Base-by-base conservation (phyloP, 495 filamentous ascomycete species). In the Penicillium antarcticum region DNA sequence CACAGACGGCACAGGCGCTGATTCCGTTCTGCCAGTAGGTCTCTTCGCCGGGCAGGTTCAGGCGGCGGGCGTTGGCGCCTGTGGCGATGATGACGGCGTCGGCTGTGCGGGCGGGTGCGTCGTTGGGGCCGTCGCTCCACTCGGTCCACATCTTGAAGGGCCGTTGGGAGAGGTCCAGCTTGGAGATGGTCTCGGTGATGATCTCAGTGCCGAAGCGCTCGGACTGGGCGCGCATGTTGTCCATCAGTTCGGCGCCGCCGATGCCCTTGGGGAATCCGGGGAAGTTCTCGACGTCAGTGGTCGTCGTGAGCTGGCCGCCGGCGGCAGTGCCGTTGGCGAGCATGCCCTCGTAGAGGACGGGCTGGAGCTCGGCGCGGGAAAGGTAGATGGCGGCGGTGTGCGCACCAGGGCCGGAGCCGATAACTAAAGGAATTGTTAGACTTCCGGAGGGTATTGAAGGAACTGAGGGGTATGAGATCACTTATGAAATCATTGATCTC, bases 321-420 rank as follows among this genome's bases (percentile, higher is more conserved):
- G 94, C 87, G 5, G 94, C 94, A 67, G 95, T 94, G 60, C 94
- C 94, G 61, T 96, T 95, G 56, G 94, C 94, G 52, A 98, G 85
- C 79, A 97, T 95, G 52, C 94, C 94, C 76, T 98, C 94, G 64
- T 97, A 98, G 48, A 98, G 76, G 52, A 96, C 87, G 33, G 94
- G 87, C 81, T 70, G 55, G 56, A 98, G 75, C 68, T 98, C 91
- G 56, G 94, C 94, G 65, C 94, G 88, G 23, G 91, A 87, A 52
- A 96, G 86, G 70, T 98, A 98, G 66, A 98, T 83, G 58, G 92
- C 94, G 49, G 94, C 94, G 35, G 94, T 97, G 77, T 98, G 94
- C 66, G 91, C 94, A 56, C 91, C 94, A 46, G 94, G 94, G 77
- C 94, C 94, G 48, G 94, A 97, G 76, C 92, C 90, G 73, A 91